Percentiles rank a stretch among this genome's conserved stretches.
Conservation (phyloP, 1,139 yeast genomes). For the Yamadazyma dushanensis region DNA sequence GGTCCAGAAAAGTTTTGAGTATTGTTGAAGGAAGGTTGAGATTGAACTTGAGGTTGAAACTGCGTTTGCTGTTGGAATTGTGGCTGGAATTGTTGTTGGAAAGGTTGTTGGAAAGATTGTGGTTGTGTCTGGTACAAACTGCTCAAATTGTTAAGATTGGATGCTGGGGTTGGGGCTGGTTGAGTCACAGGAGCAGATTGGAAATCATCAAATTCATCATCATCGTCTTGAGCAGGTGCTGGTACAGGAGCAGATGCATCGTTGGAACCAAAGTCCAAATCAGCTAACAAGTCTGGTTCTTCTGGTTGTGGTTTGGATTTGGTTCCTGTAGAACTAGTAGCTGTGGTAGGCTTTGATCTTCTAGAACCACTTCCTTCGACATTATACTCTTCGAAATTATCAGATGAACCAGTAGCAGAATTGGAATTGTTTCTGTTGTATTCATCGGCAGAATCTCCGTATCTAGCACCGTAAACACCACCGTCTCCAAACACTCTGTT, state of each 20-base stretch:
- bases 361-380: constrained; percentile 32
- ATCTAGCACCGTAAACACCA: constrained; percentile 73
- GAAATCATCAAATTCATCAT: constrained; percentile 94
- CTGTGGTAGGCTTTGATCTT: constrained; percentile 34
- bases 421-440: constrained; percentile 25
- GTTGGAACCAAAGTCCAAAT: constrained; percentile 49
- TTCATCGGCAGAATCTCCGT: constrained; percentile 54
- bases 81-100: constrained; percentile 9
- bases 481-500: constrained; percentile 77
- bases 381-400: constrained; percentile 73
- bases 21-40: constrained; percentile 7
- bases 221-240: constrained; percentile 46
- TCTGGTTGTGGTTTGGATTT: constrained; percentile 26
- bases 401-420: constrained; percentile 25
- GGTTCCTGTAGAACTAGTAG: constrained; percentile 34
- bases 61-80: constrained; percentile 12
- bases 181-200: constrained; percentile 63
- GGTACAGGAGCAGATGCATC: constrained; percentile 20
- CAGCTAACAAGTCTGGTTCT: constrained; percentile 50
- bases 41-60: constrained; percentile 17
- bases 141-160: constrained; percentile 20
- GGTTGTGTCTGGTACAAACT: constrained; percentile 15
- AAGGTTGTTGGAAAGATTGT: constrained; percentile 12
- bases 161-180: constrained; percentile 36
- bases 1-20: constrained; percentile 19